Base-by-base conservation (phyloP, 345 rosid genomes). In the Arabis hirsuta region DNA sequence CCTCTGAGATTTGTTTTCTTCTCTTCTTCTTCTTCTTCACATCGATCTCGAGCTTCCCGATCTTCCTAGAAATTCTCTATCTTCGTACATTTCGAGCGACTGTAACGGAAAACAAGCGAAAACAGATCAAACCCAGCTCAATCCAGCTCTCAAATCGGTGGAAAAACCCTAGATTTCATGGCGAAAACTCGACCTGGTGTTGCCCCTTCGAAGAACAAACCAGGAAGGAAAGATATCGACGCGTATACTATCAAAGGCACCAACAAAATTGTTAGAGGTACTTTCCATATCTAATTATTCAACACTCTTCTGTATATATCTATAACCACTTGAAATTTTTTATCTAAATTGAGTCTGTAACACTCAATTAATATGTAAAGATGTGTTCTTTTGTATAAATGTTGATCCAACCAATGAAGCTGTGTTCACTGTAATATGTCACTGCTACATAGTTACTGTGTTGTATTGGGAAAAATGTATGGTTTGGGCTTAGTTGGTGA, bases 131-230 rank as follows among this genome's bases (percentile, higher is more conserved):
- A 22, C 24, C 51, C 29, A 31, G 22, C 44, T 19, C 12, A 46
- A 29, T 31, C 73, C 13, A 62, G 36, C 36, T 53, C n/a, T 3
- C 12, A 3, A 13, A 16, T 58, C 61, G 19, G 16, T 27, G 31
- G 29, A 22, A 63, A 63, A 69, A 53, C 52, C 78, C 55, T 32
- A 81, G 63, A 66, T 52, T 47, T 69, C 38, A 92, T 92, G 98
- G 96, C 96, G 51, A 92, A 84, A 76, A 90, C 95, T 71, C 82
- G 92, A 81, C 91, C 90, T 2, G 88, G 88, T 62, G 67, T 85
- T 24, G 47, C 39, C 31, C 55, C 78, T 47, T 60, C 85, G 69
- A 80, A 74, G 79, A 78, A 76, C 65, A 89, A 82, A 65, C 43
- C 78, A 4, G 81, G 80, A 26, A 87, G 76, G 80, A 83, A 73